Evolutionary conservation across 2,329 filamentous ascomycete genomes (phyloP).

Genomic region (Ascochyta koolunga): DNA sequence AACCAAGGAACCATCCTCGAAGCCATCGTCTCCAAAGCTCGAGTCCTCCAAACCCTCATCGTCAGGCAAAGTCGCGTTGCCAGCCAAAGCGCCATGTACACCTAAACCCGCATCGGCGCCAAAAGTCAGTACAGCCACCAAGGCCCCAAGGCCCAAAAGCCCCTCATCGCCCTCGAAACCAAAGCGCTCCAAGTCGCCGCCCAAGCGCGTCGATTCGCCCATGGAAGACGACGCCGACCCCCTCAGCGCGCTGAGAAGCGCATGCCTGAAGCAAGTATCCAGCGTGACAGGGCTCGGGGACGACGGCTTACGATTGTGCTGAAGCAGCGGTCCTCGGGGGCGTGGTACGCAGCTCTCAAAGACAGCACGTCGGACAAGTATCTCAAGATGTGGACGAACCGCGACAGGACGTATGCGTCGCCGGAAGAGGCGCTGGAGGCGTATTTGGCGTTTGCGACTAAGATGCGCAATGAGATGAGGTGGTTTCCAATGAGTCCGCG

Average conservation of each 20-base stretch:
- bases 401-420: slow-evolving; percentile 28
- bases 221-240: slow-evolving; percentile 3
- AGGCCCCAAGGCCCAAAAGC: not conserved
- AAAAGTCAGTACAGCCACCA: not conserved
- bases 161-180: not conserved
- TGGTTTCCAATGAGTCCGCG: slow-evolving; percentile 29
- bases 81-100: not conserved
- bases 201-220: slow-evolving; percentile 12
- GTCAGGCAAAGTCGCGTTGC: not conserved
- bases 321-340: slow-evolving; percentile 28
- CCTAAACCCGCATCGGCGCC: slow-evolving; percentile 1
- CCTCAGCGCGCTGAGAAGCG: slow-evolving; percentile 4
- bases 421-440: slow-evolving; percentile 33
- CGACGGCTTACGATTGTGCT: slow-evolving; percentile 27
- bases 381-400: slow-evolving; percentile 41
- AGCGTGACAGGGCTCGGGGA: slow-evolving; percentile 33
- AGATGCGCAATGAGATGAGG: slow-evolving; percentile 29
- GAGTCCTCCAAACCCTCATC: slow-evolving; percentile 1
- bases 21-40: not conserved
- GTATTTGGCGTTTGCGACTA: slow-evolving; percentile 33
- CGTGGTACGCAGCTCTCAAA: slow-evolving; percentile 37
- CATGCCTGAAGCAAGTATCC: slow-evolving; percentile 17
- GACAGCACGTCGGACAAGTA: slow-evolving; percentile 35
- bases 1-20: not conserved
- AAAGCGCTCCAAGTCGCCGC: slow-evolving; percentile 9